Base-by-base conservation (phyloP, 2,329 filamentous ascomycete genomes). In the Sclerotinia spermophila region DNA sequence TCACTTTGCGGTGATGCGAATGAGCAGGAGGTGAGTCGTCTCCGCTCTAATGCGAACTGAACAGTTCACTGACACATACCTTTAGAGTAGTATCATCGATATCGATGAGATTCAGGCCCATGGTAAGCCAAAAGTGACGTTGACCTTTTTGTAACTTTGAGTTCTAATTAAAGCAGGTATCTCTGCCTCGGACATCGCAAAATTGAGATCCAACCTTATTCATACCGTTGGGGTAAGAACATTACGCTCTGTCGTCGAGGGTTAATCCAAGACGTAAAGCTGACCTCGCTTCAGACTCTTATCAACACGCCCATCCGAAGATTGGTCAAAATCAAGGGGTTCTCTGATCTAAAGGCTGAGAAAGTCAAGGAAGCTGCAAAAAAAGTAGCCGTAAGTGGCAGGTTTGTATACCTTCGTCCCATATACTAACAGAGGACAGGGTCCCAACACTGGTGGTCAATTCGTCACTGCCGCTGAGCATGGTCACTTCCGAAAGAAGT, bases 261-360 rank as follows among this genome's bases (percentile, higher is more conserved):
- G 24, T 11, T 35, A 27, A 35, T 19, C 2, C 10, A 30, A 42
- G n/a, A 15, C 33, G 24, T 53, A 15, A 70, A 44, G 68, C 60
- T 67, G n/a, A 67, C 59, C 27, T 61, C 7, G 19, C 15, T 62
- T 24, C 74, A 89, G 87, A 86, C 86, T 59, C 86, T 91, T 48
- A 84, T 89, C 73, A 82, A 84, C 24, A 86, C 87, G 24, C 89
- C 87, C 56, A 84, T 86, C 67, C 86, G 85, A 75, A 86, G 83
- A 27, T 82, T 91, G 24, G 80, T 88, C 68, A 90, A 88, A 78
- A 90, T 91, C 79, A 90, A 90, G 76, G 89, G 89, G 13, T 90
- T 91, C 79, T 90, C 88, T 71, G 89, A 91, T 77, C 83, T 87
- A 76, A 91, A 91, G 79, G 89, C 91, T 5, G 89, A 91, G 73